These are phyloP conservation scores for Termitomyces titanicus DNA, from an alignment of 768 basidiomycete species.

Conservation along the genomic window DNA sequence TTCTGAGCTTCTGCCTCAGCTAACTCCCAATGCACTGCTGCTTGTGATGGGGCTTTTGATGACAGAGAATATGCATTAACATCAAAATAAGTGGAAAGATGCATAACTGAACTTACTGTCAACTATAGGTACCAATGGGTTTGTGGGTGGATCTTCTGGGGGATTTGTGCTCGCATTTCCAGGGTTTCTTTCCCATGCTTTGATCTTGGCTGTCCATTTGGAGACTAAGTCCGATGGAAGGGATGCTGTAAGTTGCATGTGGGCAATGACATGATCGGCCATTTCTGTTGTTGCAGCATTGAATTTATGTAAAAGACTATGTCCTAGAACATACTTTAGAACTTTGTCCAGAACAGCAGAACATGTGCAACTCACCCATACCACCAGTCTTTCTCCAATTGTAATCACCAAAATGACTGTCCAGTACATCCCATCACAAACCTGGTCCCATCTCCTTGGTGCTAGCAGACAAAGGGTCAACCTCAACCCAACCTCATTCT, in stretches of 20 bases:
- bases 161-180: too few relatives aligned
- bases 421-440: constrained; percentile 20
- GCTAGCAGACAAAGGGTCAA: constrained; percentile 24
- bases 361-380: not conserved
- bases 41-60: not conserved
- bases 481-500: constrained; percentile 26
- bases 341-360: not conserved
- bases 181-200: constrained; percentile 14
- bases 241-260: not conserved
- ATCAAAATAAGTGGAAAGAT: not conserved
- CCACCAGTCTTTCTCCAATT: not conserved
- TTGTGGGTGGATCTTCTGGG: not conserved
- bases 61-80: not conserved
- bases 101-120: constrained; percentile 6
- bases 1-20: constrained; percentile 8
- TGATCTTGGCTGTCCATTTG: constrained; percentile 3
- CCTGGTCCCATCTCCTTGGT: too few relatives aligned
- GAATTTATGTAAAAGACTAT: constrained; percentile 1
- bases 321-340: not conserved
- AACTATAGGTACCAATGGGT: constrained; percentile 3
- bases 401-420: constrained; percentile 20
- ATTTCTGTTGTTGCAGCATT: constrained; percentile 2
- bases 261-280: constrained; percentile 2
- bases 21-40: not conserved
- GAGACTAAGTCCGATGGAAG: not conserved